Conservation (phyloP, 2,329 filamentous ascomycete species). For the Geosmithia flava region DNA sequence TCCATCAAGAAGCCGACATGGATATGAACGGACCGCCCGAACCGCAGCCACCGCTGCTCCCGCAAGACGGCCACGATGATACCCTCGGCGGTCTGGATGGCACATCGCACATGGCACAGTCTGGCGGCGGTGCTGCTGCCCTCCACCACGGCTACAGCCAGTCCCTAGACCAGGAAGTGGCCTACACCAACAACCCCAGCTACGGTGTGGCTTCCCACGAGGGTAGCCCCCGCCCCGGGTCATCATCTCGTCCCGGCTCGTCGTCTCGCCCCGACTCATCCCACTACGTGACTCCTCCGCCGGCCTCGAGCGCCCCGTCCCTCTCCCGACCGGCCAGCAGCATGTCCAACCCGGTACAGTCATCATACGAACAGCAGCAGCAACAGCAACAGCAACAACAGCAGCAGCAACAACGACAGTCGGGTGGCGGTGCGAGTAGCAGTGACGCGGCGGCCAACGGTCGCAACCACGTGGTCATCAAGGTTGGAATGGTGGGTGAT, state of each 20-base stretch:
- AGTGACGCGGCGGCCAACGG: constrained; percentile 27
- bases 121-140: constrained; percentile 11
- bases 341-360: constrained; percentile 27
- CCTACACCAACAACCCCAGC: constrained; percentile 7
- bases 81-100: constrained; percentile 36
- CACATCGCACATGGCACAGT: constrained; percentile 24
- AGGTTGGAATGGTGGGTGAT: constrained; percentile 98
- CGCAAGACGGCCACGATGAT: constrained; percentile 32
- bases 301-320: constrained; percentile 27
- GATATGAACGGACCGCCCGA: constrained; percentile 20
- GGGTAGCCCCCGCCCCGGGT: constrained; percentile 22
- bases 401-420: not conserved
- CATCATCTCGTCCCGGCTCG: no score
- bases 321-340: constrained; percentile 44
- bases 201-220: not conserved
- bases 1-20: constrained; percentile 28
- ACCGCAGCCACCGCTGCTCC: constrained; percentile 5
- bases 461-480: constrained; percentile 80
- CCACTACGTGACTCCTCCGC: constrained; percentile 28
- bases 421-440: constrained; percentile 2
- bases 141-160: constrained; percentile 32
- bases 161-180: constrained; percentile 35
- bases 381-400: not conserved
- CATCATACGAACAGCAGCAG: not conserved
- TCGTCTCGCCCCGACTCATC: constrained; percentile 20